Evolutionary conservation across 225 moss, liverwort and hornwort genomes (phyloP).

Genomic region (Asterella californica): DNA sequence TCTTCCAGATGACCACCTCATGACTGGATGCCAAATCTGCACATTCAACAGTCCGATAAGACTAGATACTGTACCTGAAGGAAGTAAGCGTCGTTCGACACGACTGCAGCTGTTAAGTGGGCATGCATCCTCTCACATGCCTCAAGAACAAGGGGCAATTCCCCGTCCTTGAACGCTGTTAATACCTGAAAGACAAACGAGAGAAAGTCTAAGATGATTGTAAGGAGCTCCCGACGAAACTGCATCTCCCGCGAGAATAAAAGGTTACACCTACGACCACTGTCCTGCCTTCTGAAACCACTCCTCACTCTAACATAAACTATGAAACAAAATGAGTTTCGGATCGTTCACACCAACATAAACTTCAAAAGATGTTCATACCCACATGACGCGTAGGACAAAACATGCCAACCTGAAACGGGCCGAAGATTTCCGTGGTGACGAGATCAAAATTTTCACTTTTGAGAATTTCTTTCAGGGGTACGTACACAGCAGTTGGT

Average conservation of each 20-base stretch:
- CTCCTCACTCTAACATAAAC: neutral
- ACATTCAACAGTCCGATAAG: neutral
- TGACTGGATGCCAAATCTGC: neutral
- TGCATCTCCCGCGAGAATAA: neutral
- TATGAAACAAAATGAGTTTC: neutral
- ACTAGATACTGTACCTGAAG: constrained; percentile 54
- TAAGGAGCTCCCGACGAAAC: neutral
- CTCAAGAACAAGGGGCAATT: constrained; percentile 79
- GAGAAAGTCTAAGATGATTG: too few species aligned
- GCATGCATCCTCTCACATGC: constrained; percentile 99
- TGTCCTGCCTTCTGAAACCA: neutral
- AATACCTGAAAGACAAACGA: constrained; percentile 43
- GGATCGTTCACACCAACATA: neutral
- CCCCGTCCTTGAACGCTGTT: constrained; percentile 76
- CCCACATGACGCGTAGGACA: neutral
- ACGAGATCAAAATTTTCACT: constrained; percentile 72
- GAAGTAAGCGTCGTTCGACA: constrained; percentile 88
- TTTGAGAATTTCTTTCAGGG: constrained; percentile 77
- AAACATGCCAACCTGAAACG: constrained; percentile 63
- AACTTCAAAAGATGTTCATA: too few species aligned
- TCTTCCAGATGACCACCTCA: neutral
- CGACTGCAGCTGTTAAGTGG: constrained; percentile 94
- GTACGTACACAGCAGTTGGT: constrained; percentile 92
- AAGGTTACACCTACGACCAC: neutral
- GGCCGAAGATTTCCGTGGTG: constrained; percentile 95